A percentile compares a stretch with the other conserved stretches of the same genome.
phyloP scores from a whole-genome alignment of 1,284 basidiomycete genomes.

The Fomitiporia mediterranea region DNA sequence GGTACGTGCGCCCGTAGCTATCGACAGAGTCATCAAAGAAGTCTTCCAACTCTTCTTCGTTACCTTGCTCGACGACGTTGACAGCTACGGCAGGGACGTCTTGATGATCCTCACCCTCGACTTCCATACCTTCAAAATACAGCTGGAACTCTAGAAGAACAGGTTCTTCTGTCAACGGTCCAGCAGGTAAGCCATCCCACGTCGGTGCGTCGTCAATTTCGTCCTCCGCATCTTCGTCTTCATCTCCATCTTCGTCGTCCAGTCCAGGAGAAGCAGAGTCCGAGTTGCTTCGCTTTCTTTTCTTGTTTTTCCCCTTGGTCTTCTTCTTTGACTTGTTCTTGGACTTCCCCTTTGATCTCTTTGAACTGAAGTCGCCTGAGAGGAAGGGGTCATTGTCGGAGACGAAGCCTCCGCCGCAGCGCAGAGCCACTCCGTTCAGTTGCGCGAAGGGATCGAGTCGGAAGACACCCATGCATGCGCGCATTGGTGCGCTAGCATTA shows the following conservation, averaged over 20 bases:
- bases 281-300: neutral
- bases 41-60: neutral
- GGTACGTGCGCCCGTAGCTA: neutral
- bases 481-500: constrained; percentile 61
- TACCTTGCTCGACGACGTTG: neutral
- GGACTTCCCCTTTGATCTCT: constrained; percentile 33
- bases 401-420: constrained; percentile 31
- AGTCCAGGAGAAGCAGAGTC: neutral
- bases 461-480: constrained; percentile 69
- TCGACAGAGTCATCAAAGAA: neutral
- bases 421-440: constrained; percentile 42
- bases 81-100: neutral
- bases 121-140: constrained; percentile 8
- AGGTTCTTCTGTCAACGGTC: constrained; percentile 54
- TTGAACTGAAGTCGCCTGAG: neutral
- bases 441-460: constrained; percentile 71
- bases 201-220: neutral
- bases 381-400: neutral
- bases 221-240: neutral
- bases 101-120: neutral
- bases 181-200: constrained; percentile 29
- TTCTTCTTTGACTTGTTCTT: neutral
- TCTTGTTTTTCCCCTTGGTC: constrained; percentile 29
- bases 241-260: neutral
- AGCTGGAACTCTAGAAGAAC: constrained; percentile 60